A percentile compares a stretch with the other conserved stretches of the same genome.
These are phyloP conservation scores for Pseudopyricularia javanii DNA, from an alignment of 2,329 filamentous ascomycete genomes.

Conservation along the genomic window DNA sequence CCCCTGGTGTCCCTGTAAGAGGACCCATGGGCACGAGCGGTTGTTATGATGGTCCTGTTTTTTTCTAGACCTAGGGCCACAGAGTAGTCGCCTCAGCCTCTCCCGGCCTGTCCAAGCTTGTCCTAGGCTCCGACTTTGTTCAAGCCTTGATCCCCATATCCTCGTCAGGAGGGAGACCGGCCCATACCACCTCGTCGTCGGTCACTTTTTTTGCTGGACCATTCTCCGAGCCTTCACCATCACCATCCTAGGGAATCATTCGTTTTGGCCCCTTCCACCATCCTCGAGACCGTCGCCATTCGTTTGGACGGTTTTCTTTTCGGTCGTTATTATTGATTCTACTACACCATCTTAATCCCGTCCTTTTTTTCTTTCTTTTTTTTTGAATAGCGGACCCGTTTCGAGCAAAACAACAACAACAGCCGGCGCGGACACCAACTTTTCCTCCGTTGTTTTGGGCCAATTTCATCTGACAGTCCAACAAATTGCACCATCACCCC, in stretches of 20 bases:
- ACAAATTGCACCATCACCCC: too few species aligned
- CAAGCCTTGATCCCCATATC: too few species aligned
- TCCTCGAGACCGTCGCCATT: constrained; percentile 34
- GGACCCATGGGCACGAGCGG: not conserved
- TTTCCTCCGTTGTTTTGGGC: too few species aligned
- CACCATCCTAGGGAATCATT: not conserved
- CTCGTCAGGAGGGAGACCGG: too few species aligned
- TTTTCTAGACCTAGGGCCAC: not conserved
- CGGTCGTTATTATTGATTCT: constrained; percentile 21
- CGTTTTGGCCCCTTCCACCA: constrained; percentile 9
- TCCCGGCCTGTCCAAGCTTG: too few species aligned
- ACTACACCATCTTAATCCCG: not conserved
- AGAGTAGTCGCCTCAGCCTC: too few species aligned
- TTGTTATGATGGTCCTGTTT: not conserved
- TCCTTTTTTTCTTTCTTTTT: not conserved
- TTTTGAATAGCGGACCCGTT: not conserved
- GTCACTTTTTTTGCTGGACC: not conserved
- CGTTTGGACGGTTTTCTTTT: constrained; percentile 38
- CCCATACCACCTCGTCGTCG: not conserved
- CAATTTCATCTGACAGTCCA: too few species aligned
- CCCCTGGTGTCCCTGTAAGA: not conserved
- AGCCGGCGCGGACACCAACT: too few species aligned
- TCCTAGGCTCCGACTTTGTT: too few species aligned
- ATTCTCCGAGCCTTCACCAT: not conserved
- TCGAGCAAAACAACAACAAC: too few species aligned